These are phyloP conservation scores for Vitis labrusca DNA, from an alignment of 164 flowering plant species.

Conservation along the genomic window DNA sequence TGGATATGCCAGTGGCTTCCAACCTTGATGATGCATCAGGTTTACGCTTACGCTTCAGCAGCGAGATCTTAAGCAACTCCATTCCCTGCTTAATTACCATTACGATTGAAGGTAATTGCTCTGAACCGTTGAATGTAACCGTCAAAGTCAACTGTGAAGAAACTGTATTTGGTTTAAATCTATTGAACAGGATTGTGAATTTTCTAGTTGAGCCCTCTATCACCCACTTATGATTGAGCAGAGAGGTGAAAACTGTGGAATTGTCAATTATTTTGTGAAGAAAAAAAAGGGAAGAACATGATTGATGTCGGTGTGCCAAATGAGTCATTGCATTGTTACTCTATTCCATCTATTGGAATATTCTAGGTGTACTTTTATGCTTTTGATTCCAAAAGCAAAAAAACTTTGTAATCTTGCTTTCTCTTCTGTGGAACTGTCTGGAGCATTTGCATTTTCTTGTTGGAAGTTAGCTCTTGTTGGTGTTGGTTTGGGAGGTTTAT, in stretches of 20 bases:
- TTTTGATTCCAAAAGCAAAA: not conserved
- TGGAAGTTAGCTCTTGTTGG: not conserved
- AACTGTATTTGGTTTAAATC: conserved; percentile 87
- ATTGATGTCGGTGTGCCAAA: not conserved
- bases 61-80: conserved; percentile 77
- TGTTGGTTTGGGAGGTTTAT: not conserved
- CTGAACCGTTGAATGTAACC: conserved; percentile 55
- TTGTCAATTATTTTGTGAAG: conserved; percentile 1
- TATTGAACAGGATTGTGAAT: conserved; percentile 75
- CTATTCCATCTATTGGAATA: not conserved
- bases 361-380: not conserved
- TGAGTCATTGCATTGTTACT: not conserved
- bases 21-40: conserved; percentile 80
- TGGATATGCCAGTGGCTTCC: conserved; percentile 72
- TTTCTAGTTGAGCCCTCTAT: conserved; percentile 50
- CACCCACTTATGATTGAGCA: not conserved
- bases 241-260: not conserved
- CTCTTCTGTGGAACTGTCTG: not conserved
- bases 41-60: conserved; percentile 72
- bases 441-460: not conserved
- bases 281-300: not conserved
- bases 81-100: conserved; percentile 69
- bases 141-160: conserved; percentile 90
- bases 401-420: not conserved
- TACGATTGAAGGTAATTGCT: conserved; percentile 73